A percentile compares a stretch with the other conserved stretches of the same genome.
Conservation (phyloP, 1,139 yeast genomes). For the Suhomyces anneliseae region DNA sequence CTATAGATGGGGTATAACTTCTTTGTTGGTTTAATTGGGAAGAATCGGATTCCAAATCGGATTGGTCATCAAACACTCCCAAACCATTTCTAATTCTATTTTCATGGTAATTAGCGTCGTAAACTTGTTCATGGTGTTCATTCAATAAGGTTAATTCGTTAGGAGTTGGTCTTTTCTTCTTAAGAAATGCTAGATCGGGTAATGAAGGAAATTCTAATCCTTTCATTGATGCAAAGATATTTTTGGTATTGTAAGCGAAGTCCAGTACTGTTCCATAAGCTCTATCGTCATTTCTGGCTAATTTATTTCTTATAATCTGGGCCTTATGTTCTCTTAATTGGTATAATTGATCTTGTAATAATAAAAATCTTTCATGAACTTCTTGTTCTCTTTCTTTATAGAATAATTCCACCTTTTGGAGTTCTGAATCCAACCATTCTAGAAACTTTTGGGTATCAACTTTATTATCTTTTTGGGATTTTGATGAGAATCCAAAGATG, state of each 20-base stretch:
- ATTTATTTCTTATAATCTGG: slow-evolving; percentile 11
- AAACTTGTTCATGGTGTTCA: slow-evolving; percentile 9
- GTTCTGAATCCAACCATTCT: slow-evolving; percentile 61
- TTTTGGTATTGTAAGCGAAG: slow-evolving; percentile 34
- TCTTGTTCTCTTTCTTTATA: slow-evolving; percentile 61
- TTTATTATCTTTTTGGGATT: slow-evolving; percentile 20
- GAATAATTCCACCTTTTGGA: slow-evolving; percentile 59
- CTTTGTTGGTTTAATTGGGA: not conserved
- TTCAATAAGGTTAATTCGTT: slow-evolving; percentile 9
- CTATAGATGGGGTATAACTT: not conserved
- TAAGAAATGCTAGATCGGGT: slow-evolving; percentile 50
- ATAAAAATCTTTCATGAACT: slow-evolving; percentile 56
- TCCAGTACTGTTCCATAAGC: slow-evolving; percentile 27
- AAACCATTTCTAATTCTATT: slow-evolving; percentile 44
- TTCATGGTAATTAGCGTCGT: slow-evolving; percentile 38
- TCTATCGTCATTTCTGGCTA: slow-evolving; percentile 12
- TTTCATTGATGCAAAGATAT: slow-evolving; percentile 34
- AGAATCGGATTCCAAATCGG: slow-evolving; percentile 8
- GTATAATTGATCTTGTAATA: slow-evolving; percentile 67
- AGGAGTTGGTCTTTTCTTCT: slow-evolving; percentile 19
- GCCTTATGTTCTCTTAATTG: slow-evolving; percentile 58
- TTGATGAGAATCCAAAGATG: slow-evolving; percentile 25
- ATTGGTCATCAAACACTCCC: slow-evolving; percentile 7
- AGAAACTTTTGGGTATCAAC: slow-evolving; percentile 46
- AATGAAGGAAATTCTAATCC: slow-evolving; percentile 58